These are phyloP conservation scores for Ceriops decandra DNA, from an alignment of 345 rosid genomes.

Conservation along the genomic window DNA sequence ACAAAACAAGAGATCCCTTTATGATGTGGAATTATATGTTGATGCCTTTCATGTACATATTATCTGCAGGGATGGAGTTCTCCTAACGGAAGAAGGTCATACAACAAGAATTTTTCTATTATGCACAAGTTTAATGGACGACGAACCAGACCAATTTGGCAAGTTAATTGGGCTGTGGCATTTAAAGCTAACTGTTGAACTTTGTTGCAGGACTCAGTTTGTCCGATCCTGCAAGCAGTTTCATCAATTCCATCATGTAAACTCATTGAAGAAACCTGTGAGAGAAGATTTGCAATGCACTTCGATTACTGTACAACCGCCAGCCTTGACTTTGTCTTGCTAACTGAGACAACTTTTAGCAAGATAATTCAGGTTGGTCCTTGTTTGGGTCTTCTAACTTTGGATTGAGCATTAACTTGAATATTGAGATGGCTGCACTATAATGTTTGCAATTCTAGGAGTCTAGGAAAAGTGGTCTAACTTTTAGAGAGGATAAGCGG, in stretches of 20 bases:
- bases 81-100: constrained; percentile 82
- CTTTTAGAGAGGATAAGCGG: constrained; percentile 5
- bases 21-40: constrained; percentile 46
- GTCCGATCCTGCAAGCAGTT: constrained; percentile 78
- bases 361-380: constrained; percentile 72
- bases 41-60: constrained; percentile 81
- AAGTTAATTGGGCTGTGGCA: constrained; percentile 44
- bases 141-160: constrained; percentile 85
- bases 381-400: constrained; percentile 6
- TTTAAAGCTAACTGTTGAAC: constrained; percentile 66
- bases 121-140: constrained; percentile 94
- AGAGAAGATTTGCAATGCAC: constrained; percentile 81
- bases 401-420: background rate
- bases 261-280: constrained; percentile 83
- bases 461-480: background rate
- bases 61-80: constrained; percentile 98
- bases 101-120: constrained; percentile 82
- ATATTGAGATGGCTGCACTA: constrained; percentile 11
- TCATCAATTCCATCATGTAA: constrained; percentile 80
- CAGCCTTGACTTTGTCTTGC: constrained; percentile 65
- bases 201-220: constrained; percentile 98
- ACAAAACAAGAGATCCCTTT: constrained; percentile 62
- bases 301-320: constrained; percentile 91
- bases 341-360: constrained; percentile 69
- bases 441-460: background rate